Evolutionary conservation across 768 basidiomycete species (phyloP).

Genomic region (Leucocoprinus leucothites): DNA sequence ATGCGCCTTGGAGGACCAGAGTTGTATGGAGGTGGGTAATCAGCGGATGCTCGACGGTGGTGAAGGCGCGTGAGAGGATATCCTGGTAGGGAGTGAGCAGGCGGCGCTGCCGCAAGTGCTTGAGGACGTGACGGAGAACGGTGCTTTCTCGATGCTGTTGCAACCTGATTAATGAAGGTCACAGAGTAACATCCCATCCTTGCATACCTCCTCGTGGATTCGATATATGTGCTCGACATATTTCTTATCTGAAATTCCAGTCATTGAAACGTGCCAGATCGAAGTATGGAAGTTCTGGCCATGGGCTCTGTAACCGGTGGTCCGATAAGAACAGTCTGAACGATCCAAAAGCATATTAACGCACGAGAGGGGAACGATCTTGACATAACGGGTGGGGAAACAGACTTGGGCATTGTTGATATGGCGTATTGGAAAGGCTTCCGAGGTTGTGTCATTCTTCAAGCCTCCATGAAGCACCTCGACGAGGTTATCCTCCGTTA

Average conservation of each 20-base stretch:
- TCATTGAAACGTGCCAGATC: slow-evolving; percentile 69
- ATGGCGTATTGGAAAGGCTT: slow-evolving; percentile 61
- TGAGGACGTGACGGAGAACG: slow-evolving; percentile 65
- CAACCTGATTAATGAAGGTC: slow-evolving; percentile 1
- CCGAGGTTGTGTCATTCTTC: slow-evolving; percentile 61
- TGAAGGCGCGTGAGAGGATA: slow-evolving; percentile 50
- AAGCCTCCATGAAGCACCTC: slow-evolving; percentile 63
- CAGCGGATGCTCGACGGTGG: slow-evolving; percentile 68
- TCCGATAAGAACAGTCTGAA: background rate
- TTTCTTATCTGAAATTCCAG: slow-evolving; percentile 53
- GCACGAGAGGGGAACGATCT: slow-evolving; percentile 74
- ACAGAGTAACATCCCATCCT: background rate
- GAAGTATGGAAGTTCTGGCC: slow-evolving; percentile 74
- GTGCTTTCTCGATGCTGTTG: slow-evolving; percentile 62
- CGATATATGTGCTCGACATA: slow-evolving; percentile 53
- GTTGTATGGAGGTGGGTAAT: slow-evolving; percentile 60
- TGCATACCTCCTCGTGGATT: slow-evolving; percentile 61
- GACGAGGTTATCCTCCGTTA: slow-evolving; percentile 60
- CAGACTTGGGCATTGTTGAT: slow-evolving; percentile 51
- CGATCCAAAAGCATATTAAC: slow-evolving; percentile 19
- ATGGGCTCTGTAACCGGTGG: slow-evolving; percentile 50
- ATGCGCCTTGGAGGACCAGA: slow-evolving; percentile 67
- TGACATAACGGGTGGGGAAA: slow-evolving; percentile 68
- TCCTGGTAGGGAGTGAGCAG: slow-evolving; percentile 62
- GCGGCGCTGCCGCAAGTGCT: slow-evolving; percentile 75